Evolutionary conservation across 192 early-diverging fungal species (phyloP).

Genomic region (Backusella westeae): DNA sequence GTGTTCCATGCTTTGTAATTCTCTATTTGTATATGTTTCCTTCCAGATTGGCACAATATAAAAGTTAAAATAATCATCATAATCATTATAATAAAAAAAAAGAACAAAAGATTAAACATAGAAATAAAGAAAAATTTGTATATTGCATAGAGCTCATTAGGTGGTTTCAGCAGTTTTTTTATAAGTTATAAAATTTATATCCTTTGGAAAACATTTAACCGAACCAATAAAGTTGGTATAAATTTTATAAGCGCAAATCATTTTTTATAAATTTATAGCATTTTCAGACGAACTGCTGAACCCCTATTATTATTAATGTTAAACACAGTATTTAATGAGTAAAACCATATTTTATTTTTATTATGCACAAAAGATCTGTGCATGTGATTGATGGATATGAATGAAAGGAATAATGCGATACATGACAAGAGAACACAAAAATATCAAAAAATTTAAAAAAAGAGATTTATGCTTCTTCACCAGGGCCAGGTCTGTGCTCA

Average conservation of each 20-base stretch:
- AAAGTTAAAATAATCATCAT: background rate
- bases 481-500: background rate
- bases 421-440: background rate
- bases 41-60: conserved; percentile 2
- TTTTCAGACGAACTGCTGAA: no score
- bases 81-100: background rate
- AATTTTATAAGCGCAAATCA: no score
- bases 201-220: no score
- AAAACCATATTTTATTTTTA: background rate
- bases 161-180: no score
- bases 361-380: background rate
- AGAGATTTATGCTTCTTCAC: background rate
- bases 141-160: background rate
- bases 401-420: background rate
- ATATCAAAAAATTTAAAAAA: background rate
- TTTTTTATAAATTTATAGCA: no score
- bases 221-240: no score
- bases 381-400: background rate
- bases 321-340: background rate
- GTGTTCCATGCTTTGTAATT: background rate
- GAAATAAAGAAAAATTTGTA: background rate
- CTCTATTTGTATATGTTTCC: conserved; percentile 2
- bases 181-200: no score
- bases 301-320: background rate
- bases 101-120: background rate